Evolutionary conservation across 306 rosid genomes (phyloP).

Genomic region (Rosa rugosa): DNA sequence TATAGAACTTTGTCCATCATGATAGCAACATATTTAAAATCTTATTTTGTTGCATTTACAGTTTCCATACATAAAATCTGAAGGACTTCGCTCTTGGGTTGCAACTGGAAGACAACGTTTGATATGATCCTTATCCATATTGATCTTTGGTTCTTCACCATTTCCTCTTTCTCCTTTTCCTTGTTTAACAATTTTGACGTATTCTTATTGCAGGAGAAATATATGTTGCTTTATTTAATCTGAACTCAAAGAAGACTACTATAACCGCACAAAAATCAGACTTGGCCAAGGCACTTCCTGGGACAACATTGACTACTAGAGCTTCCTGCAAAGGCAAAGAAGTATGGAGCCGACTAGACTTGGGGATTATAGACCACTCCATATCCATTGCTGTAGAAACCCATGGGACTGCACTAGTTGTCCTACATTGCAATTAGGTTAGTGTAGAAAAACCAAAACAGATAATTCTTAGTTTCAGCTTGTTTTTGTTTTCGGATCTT

Average conservation of each 20-base stretch:
- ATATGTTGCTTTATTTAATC: slow-evolving; percentile 70
- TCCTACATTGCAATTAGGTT: slow-evolving; percentile 39
- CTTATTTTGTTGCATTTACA: slow-evolving; percentile 41
- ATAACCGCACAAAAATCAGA: slow-evolving; percentile 45
- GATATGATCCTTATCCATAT: not conserved
- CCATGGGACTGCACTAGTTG: slow-evolving; percentile 66
- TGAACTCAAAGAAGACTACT: slow-evolving; percentile 37
- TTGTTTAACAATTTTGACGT: not conserved
- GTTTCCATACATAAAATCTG: slow-evolving; percentile 52
- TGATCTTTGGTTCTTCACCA: not conserved
- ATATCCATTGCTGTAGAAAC: slow-evolving; percentile 40
- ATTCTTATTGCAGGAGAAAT: slow-evolving; percentile 49
- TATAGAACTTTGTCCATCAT: slow-evolving; percentile 10
- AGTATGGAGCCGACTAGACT: slow-evolving; percentile 59
- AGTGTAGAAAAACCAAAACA: not conserved
- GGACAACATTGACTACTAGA: slow-evolving; percentile 18
- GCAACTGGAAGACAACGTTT: slow-evolving; percentile 79
- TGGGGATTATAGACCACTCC: slow-evolving; percentile 24
- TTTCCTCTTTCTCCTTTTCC: not conserved
- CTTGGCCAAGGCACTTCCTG: slow-evolving; percentile 48
- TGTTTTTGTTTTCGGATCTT: not conserved
- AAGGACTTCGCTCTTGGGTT: slow-evolving; percentile 78
- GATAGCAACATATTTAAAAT: slow-evolving; percentile 8
- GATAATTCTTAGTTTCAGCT: not conserved
- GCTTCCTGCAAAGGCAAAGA: slow-evolving; percentile 52